phyloP scores from a whole-genome alignment of 1,284 basidiomycete species.

The Boletus semigastroideus region DNA sequence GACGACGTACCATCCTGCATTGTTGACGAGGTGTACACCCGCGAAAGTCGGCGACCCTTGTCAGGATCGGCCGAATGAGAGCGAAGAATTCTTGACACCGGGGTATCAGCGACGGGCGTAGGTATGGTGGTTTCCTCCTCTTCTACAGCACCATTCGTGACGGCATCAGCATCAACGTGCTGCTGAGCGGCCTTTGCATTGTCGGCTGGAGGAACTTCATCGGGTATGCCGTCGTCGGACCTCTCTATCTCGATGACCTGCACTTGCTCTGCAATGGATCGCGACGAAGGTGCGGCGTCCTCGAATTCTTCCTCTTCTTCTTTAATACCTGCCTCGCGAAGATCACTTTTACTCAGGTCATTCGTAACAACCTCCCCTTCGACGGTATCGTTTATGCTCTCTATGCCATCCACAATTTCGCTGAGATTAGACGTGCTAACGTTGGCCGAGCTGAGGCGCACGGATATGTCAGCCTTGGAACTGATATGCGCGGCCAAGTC shows the following conservation, averaged over 20 bases:
- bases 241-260: slow-evolving; percentile 24
- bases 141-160: slow-evolving; percentile 23
- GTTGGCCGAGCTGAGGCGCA: slow-evolving; percentile 24
- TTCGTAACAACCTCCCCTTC: slow-evolving; percentile 25
- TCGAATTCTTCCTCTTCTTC: slow-evolving; percentile 35
- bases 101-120: slow-evolving; percentile 41
- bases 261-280: slow-evolving; percentile 16
- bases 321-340: slow-evolving; percentile 31
- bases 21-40: slow-evolving; percentile 48
- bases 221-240: slow-evolving; percentile 25
- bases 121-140: slow-evolving; percentile 33
- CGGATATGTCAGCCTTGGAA: slow-evolving; percentile 28
- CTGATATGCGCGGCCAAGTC: slow-evolving; percentile 73
- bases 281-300: slow-evolving; percentile 7
- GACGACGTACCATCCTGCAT: slow-evolving; percentile 50
- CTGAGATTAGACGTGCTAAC: slow-evolving; percentile 30
- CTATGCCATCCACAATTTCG: slow-evolving; percentile 30
- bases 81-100: slow-evolving; percentile 53
- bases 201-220: slow-evolving; percentile 15
- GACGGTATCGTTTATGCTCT: slow-evolving; percentile 28
- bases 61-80: slow-evolving; percentile 77
- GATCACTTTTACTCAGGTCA: slow-evolving; percentile 13
- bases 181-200: slow-evolving; percentile 24
- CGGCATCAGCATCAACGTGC: slow-evolving; percentile 20
- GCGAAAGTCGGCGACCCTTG: slow-evolving; percentile 53